A percentile compares a stretch with the other conserved stretches of the same genome.
phyloP scores from a whole-genome alignment of 2,329 filamentous ascomycete species.

The Fusarium decemcellulare region DNA sequence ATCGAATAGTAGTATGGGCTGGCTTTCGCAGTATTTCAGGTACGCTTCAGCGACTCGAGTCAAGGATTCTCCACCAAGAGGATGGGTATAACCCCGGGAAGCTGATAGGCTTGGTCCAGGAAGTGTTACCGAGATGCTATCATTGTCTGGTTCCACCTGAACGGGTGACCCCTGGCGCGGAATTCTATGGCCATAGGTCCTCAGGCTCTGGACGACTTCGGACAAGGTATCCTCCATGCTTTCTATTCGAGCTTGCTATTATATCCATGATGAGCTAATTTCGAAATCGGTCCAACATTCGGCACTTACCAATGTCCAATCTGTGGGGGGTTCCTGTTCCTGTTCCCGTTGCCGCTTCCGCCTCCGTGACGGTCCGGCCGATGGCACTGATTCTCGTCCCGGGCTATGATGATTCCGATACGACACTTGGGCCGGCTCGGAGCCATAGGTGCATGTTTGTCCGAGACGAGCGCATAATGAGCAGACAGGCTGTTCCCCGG shows the following conservation, averaged over 20 bases:
- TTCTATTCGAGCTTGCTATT: slow-evolving; percentile 1
- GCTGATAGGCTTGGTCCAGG: too few species aligned
- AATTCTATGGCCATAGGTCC: neutral
- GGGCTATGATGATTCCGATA: neutral
- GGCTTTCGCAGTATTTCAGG: slow-evolving; percentile 16
- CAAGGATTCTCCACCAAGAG: neutral
- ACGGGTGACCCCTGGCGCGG: neutral
- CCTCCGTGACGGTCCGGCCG: neutral
- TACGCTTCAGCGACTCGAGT: slow-evolving; percentile 3
- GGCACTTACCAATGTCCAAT: neutral
- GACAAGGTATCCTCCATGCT: slow-evolving; percentile 2
- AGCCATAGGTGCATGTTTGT: slow-evolving; percentile 2
- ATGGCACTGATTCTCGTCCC: neutral
- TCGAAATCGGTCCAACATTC: neutral
- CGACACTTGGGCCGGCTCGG: neutral
- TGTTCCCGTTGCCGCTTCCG: neutral
- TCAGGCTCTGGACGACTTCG: slow-evolving; percentile 1
- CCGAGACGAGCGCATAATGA: slow-evolving; percentile 11
- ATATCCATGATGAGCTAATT: neutral
- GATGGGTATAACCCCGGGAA: neutral
- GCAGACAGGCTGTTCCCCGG: slow-evolving; percentile 21
- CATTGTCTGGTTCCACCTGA: neutral
- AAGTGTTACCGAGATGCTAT: neutral
- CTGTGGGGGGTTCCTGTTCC: neutral
- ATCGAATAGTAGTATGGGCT: slow-evolving; percentile 19